Base-by-base conservation (phyloP, 2,329 filamentous ascomycete genomes). In the Penicillium italicum region DNA sequence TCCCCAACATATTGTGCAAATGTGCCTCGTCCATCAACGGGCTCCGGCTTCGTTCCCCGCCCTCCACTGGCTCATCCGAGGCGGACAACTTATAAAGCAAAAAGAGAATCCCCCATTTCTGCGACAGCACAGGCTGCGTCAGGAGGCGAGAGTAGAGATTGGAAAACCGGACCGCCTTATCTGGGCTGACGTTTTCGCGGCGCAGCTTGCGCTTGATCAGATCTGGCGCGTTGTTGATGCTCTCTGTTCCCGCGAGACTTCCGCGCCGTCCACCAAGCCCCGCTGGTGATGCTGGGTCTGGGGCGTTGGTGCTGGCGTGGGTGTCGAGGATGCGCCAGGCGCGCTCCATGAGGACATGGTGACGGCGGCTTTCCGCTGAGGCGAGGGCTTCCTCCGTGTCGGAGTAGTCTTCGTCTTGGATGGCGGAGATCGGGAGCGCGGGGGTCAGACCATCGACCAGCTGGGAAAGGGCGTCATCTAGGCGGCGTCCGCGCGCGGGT, bases 101-200 rank as follows among this genome's bases (percentile, higher is more conserved):
- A 71, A 95, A 95, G 20, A 99, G 80, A 62, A 99, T 97, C 3
- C 89, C 91, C 91, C 92, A 97, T 82, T 99, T 99, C 74, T 96
- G 89, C 67, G 90, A 89, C 42, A 99, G 81, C 6, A 97, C 92
- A 0, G 92, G 92, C 62, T 97, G 85, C n/a, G 90, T 89, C 26
- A 97, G 80, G 18, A 99, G 82, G 54, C 91, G 84, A 33, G 90
- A 91, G 75, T 97, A 96, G 28, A 99, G 82, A 69, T 96, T 95
- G 24, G 91, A 88, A 74, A 97, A 96, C 59, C 87, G 84, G 20
- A 93, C 80, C 4, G 92, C 91, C 73, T 92, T 84, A 66, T 84
- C 85, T 22, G 80, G 89, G 61, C 83, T 88, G 43, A 84, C 84
- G 68, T 91, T 90, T 63, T 87, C 88, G 65, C 89, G 85, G 55